Evolutionary conservation across 768 basidiomycete species (phyloP).

Genomic region (Suillus alpinus): DNA sequence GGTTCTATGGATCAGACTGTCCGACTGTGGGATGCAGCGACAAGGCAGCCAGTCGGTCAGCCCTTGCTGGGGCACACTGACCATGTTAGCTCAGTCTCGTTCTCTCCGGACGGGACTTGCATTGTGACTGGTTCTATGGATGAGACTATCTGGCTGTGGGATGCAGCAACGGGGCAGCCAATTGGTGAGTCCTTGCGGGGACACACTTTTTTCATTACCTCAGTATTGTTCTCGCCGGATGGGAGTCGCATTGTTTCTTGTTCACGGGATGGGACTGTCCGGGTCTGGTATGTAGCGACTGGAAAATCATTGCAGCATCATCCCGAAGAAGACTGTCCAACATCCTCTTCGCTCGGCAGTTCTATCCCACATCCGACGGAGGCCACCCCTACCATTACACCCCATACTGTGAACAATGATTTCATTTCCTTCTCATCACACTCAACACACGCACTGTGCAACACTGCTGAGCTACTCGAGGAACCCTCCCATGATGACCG

Average conservation of each 20-base stretch:
- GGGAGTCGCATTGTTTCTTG: background rate
- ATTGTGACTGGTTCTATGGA: background rate
- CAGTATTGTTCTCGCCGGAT: background rate
- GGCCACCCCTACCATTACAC: too few species aligned
- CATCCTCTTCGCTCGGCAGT: too few species aligned
- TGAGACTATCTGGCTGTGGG: background rate
- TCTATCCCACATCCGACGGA: too few species aligned
- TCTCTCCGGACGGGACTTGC: background rate
- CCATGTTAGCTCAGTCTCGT: background rate
- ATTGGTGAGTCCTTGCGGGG: background rate
- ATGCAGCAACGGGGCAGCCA: background rate
- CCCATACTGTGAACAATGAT: too few species aligned
- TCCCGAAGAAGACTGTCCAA: too few species aligned
- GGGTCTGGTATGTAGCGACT: conserved; percentile 1
- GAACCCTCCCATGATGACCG: background rate
- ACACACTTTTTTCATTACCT: background rate
- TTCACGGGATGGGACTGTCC: background rate
- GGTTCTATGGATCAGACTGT: background rate
- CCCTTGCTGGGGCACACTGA: background rate
- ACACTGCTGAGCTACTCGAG: background rate
- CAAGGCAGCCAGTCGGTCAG: background rate
- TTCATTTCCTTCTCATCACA: too few species aligned
- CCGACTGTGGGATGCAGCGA: background rate
- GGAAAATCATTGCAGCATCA: too few species aligned
- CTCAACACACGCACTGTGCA: too few species aligned